A percentile compares a stretch with the other conserved stretches of the same genome.
Evolutionary conservation across 2,329 filamentous ascomycete genomes (phyloP).

Genomic region (Phyllosticta capitalensis): DNA sequence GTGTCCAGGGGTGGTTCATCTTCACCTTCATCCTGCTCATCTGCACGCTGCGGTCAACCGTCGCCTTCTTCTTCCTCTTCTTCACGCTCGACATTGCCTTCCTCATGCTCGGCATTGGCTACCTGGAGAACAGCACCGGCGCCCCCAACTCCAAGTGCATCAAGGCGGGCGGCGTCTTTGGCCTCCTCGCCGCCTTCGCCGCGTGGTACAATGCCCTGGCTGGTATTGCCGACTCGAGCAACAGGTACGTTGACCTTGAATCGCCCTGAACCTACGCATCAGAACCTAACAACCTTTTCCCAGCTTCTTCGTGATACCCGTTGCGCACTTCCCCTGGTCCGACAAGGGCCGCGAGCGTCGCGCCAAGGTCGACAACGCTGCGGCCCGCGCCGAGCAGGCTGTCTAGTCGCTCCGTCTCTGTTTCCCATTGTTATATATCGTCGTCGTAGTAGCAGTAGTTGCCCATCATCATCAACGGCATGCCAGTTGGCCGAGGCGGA

Average conservation of each 20-base stretch:
- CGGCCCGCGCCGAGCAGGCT: slow-evolving; percentile 21
- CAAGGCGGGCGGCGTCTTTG: slow-evolving; percentile 44
- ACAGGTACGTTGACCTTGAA: slow-evolving; percentile 29
- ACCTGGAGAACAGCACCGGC: slow-evolving; percentile 36
- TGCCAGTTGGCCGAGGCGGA: neutral
- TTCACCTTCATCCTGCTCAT: slow-evolving; percentile 48
- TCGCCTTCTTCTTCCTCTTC: slow-evolving; percentile 50
- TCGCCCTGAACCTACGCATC: neutral
- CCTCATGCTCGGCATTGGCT: slow-evolving; percentile 45
- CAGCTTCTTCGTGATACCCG: slow-evolving; percentile 88
- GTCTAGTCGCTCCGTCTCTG: neutral
- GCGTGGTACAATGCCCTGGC: slow-evolving; percentile 48
- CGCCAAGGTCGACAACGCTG: slow-evolving; percentile 32
- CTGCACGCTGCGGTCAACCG: slow-evolving; percentile 48
- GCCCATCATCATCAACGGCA: neutral
- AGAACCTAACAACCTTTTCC: slow-evolving; percentile 14
- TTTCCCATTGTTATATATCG: too few species aligned
- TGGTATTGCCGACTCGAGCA: slow-evolving; percentile 45
- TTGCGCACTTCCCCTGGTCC: slow-evolving; percentile 93
- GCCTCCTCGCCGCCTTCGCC: slow-evolving; percentile 42
- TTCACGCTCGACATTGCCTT: slow-evolving; percentile 50
- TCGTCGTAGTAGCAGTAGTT: too few species aligned
- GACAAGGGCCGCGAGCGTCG: slow-evolving; percentile 32
- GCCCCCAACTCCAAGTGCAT: slow-evolving; percentile 37
- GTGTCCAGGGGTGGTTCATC: slow-evolving; percentile 47